Evolutionary conservation across 371 early-diverging fungal genomes (phyloP).

Genomic region (Apophysomyces trapeziformis): DNA sequence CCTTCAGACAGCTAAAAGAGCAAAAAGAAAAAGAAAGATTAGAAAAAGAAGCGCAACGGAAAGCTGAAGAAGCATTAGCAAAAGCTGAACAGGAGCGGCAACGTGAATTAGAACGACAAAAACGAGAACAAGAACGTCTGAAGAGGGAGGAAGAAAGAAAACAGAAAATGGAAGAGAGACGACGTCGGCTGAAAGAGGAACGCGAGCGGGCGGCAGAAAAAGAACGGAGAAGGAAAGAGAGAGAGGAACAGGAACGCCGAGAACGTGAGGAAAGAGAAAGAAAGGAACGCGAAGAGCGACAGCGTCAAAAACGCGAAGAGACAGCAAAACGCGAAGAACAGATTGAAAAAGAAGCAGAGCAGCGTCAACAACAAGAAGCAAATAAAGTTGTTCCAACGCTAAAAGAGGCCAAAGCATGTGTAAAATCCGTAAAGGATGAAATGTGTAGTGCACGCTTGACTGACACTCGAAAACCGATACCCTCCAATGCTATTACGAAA

Average conservation of each 20-base stretch:
- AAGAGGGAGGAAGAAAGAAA: conserved; percentile 55
- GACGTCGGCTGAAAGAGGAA: conserved; percentile 60
- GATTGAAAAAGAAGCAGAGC: conserved; percentile 21
- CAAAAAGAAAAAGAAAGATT: conserved; percentile 36
- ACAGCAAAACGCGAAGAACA: conserved; percentile 26
- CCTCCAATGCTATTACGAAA: neutral
- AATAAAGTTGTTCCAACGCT: conserved; percentile 23
- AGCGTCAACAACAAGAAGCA: conserved; percentile 36
- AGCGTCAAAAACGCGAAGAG: conserved; percentile 30
- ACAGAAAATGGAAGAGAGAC: conserved; percentile 59
- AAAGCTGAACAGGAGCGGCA: conserved; percentile 31
- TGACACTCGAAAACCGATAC: neutral
- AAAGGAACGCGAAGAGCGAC: conserved; percentile 33
- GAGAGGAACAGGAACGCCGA: conserved; percentile 54
- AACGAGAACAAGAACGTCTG: conserved; percentile 54
- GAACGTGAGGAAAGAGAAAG: conserved; percentile 47
- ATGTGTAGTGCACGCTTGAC: neutral
- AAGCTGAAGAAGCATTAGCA: conserved; percentile 32
- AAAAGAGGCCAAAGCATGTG: conserved; percentile 32
- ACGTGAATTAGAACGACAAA: conserved; percentile 47
- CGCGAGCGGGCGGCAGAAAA: conserved; percentile 58
- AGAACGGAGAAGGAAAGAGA: conserved; percentile 62
- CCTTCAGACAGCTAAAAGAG: conserved; percentile 27
- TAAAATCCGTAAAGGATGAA: neutral
- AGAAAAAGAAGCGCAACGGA: conserved; percentile 35